Evolutionary conservation across 306 rosid genomes (phyloP).

Genomic region (Fragaria iinumae): DNA sequence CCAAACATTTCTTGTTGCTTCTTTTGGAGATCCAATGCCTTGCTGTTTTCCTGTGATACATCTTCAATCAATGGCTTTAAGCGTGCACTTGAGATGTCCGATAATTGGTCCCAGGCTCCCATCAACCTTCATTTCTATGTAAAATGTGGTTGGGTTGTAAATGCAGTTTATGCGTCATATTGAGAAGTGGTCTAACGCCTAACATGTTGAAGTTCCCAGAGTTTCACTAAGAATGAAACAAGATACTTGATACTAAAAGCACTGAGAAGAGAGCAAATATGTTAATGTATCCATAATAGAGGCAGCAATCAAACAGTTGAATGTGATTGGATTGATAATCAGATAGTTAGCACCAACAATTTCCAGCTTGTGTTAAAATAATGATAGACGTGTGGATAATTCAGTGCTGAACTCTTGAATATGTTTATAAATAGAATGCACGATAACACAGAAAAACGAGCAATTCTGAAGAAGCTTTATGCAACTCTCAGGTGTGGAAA

Average conservation of each 20-base stretch:
- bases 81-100: too few relatives aligned
- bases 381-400: not conserved
- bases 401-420: not conserved
- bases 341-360: not conserved
- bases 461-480: not conserved
- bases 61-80: conserved; percentile 8
- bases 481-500: not conserved
- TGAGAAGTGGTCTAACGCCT: too few relatives aligned
- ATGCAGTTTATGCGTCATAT: too few relatives aligned
- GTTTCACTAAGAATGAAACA: not conserved
- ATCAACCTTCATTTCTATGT: too few relatives aligned
- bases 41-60: not conserved
- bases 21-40: not conserved
- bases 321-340: not conserved
- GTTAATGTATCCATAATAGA: not conserved
- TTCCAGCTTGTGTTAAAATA: not conserved
- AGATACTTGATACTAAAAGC: not conserved
- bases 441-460: not conserved
- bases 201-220: not conserved
- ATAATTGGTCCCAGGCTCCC: too few relatives aligned
- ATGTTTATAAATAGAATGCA: not conserved
- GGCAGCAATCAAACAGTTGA: not conserved
- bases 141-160: too few relatives aligned
- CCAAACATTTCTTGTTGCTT: not conserved
- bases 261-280: not conserved